Percentiles rank a stretch among this genome's conserved stretches.
phyloP scores from a whole-genome alignment of 371 early-diverging fungal genomes.

The Apophysomyces ossiformis region DNA sequence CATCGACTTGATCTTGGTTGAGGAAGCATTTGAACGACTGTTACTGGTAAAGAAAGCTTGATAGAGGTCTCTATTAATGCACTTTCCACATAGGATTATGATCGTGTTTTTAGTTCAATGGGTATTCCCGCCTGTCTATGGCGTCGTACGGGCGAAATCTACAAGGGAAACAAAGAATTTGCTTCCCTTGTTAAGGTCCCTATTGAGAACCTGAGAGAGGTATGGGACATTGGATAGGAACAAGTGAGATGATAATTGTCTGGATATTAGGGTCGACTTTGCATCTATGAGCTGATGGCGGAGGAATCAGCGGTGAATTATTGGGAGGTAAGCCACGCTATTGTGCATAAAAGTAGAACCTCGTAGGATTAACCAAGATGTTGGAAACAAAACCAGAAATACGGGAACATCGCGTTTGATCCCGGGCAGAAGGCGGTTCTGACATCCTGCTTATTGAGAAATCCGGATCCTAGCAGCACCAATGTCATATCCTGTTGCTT shows the following conservation, averaged over 20 bases:
- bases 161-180: conserved; percentile 94
- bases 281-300: conserved; percentile 87
- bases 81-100: conserved; percentile 70
- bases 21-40: conserved; percentile 92
- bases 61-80: not conserved
- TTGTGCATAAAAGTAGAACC: not conserved
- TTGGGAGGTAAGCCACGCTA: conserved; percentile 62
- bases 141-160: conserved; percentile 96
- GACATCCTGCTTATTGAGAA: conserved; percentile 79
- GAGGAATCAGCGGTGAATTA: conserved; percentile 85
- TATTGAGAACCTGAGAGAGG: conserved; percentile 76
- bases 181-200: conserved; percentile 85
- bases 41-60: conserved; percentile 60
- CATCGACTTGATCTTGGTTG: conserved; percentile 89
- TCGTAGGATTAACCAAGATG: not conserved
- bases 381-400: conserved; percentile 64
- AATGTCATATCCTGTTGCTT: conserved; percentile 82
- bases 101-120: conserved; percentile 90
- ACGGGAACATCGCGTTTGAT: conserved; percentile 95
- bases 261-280: conserved; percentile 53
- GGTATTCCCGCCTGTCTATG: conserved; percentile 94
- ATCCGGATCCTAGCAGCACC: conserved; percentile 56
- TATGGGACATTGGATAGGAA: conserved; percentile 25
- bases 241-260: not conserved
- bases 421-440: conserved; percentile 93